Percentiles rank a stretch among this genome's conserved stretches.
Conservation (phyloP, 805 yeast species). For the Starmerella sp. region DNA sequence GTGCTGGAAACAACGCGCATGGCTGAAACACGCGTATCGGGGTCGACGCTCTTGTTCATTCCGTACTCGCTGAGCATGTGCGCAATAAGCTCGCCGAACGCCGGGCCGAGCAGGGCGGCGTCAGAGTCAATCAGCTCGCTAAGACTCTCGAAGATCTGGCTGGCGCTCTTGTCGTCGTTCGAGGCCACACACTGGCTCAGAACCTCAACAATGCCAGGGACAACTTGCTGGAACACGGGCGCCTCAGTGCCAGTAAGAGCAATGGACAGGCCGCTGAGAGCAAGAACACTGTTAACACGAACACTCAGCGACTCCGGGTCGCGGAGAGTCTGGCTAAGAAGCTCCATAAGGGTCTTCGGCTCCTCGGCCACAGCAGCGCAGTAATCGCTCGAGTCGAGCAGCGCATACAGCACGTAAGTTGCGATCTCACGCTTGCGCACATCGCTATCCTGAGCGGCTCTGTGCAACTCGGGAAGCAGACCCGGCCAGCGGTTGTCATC, state of each 20-base stretch:
- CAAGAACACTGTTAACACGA: slow-evolving; percentile 72
- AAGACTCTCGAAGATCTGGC: slow-evolving; percentile 71
- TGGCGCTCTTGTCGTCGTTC: slow-evolving; percentile 62
- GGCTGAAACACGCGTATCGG: slow-evolving; percentile 73
- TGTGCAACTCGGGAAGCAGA: slow-evolving; percentile 58
- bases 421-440: slow-evolving; percentile 68
- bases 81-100: slow-evolving; percentile 54
- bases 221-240: slow-evolving; percentile 43
- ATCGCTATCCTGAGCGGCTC: slow-evolving; percentile 48
- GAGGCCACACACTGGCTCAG: slow-evolving; percentile 59
- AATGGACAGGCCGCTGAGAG: slow-evolving; percentile 62
- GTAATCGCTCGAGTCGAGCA: slow-evolving; percentile 44
- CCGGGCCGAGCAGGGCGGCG: slow-evolving; percentile 65
- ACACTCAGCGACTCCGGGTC: slow-evolving; percentile 54
- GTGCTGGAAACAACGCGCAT: slow-evolving; percentile 73
- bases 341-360: slow-evolving; percentile 53
- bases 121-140: slow-evolving; percentile 69
- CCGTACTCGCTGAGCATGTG: slow-evolving; percentile 64
- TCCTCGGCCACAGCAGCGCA: slow-evolving; percentile 17
- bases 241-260: slow-evolving; percentile 39
- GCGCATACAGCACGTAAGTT: slow-evolving; percentile 61
- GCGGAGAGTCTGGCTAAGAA: slow-evolving; percentile 57
- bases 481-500: slow-evolving; percentile 62
- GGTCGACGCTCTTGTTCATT: slow-evolving; percentile 50
- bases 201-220: slow-evolving; percentile 74